Conservation (phyloP, 192 early-diverging fungal genomes). For the Umbelopsis sp. region DNA sequence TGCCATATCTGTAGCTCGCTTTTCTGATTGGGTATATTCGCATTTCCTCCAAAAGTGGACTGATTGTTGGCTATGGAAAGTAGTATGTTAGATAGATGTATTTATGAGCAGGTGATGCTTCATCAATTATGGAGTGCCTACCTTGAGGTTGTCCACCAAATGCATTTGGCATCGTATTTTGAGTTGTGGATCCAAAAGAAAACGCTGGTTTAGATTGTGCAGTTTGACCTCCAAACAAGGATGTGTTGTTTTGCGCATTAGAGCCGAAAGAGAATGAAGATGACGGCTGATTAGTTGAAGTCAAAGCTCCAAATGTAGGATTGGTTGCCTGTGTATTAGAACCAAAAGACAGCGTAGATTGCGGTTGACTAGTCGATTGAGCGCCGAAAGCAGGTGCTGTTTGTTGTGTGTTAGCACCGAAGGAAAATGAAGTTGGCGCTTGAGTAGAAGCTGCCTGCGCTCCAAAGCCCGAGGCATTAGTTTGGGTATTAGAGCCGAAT, state of each 20-base stretch:
- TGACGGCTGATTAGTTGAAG: background rate
- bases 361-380: no score
- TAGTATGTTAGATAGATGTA: background rate
- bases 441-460: constrained; percentile 32
- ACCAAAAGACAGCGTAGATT: constrained; percentile 9
- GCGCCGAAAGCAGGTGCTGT: constrained; percentile 13
- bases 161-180: background rate
- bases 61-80: constrained; percentile 19
- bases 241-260: background rate
- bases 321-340: constrained; percentile 37
- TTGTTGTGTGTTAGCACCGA: constrained; percentile 31
- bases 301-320: constrained; percentile 34
- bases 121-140: background rate
- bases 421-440: constrained; percentile 30
- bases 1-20: constrained; percentile 59
- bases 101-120: background rate
- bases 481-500: background rate
- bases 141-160: no score
- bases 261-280: constrained; percentile 7
- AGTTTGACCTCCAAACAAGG: constrained; percentile 26
- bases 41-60: constrained; percentile 9
- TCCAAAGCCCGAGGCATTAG: background rate
- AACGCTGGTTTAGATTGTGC: constrained; percentile 12
- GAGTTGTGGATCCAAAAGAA: constrained; percentile 7
- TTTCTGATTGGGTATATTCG: constrained; percentile 41